Evolutionary conservation across 2,329 filamentous ascomycete species (phyloP).

Genomic region (Fusarium hainanense): DNA sequence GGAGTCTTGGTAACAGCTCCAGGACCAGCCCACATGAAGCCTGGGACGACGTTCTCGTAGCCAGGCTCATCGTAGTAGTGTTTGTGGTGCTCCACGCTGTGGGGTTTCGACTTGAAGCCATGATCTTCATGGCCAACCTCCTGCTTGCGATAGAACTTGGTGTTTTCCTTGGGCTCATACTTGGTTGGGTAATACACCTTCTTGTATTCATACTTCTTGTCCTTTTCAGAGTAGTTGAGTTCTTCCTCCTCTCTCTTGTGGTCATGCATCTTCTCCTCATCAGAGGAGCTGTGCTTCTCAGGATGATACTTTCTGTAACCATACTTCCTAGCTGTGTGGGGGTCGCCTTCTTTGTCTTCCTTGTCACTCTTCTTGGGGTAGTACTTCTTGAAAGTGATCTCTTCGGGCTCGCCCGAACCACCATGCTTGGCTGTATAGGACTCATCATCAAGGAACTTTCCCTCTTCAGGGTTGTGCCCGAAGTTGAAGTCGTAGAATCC

Average conservation of each 20-base stretch:
- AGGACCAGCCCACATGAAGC: slow-evolving; percentile 3
- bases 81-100: not conserved
- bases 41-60: not conserved
- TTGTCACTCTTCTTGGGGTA: not conserved
- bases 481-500: not conserved
- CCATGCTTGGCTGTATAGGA: not conserved
- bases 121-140: not conserved
- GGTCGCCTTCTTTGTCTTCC: not conserved
- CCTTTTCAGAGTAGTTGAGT: not conserved
- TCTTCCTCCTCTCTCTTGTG: not conserved
- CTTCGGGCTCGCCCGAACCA: not conserved
- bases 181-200: not conserved
- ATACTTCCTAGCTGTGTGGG: not conserved
- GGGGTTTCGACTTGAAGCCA: not conserved
- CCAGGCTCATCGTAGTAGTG: not conserved
- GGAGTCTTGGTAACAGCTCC: not conserved
- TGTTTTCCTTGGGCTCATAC: not conserved
- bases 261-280: not conserved
- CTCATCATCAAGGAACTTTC: not conserved
- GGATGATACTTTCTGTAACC: not conserved
- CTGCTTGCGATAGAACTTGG: not conserved
- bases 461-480: not conserved
- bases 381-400: not conserved
- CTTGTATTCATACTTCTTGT: not conserved
- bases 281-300: not conserved